Base-by-base conservation (phyloP, 2,329 filamentous ascomycete species). In the Pseudogymnoascus pannorum region DNA sequence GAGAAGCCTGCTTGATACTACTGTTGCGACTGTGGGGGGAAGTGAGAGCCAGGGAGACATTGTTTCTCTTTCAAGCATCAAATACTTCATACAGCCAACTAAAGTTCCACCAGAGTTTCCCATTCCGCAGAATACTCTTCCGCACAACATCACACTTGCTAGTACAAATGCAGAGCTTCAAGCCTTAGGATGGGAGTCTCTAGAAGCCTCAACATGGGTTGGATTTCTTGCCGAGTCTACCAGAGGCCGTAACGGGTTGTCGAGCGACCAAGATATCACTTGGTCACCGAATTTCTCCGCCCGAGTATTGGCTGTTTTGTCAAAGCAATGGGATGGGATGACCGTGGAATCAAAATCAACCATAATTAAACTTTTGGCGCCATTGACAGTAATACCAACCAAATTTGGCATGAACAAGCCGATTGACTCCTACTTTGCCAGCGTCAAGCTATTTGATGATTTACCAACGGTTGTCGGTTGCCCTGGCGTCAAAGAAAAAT, bases 371-470 rank as follows among this genome's bases (percentile, higher is more conserved):
- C 75, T 91, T 4, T 77, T 97, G 2, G 82, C 85, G 60, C 77
- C 81, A 2, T 80, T 88, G 58, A 83, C 91, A 0, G 83, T 96
- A 26, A 90, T 99, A 70, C 94, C 94, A 0, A 97, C 94, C 0
- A 97, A 91, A 71, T 75, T 87, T 66, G 94, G 94, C 6, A 95
- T 99, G 92, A 88, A 80, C 68, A 89, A 84, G 67, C 94, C 94
- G 4, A 76, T 79, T 2, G 92, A 97, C 66, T 87, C 94, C 0
- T 99, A 97, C 73, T 97, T 99, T 70, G 86, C 90, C 1, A 88
- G 85, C n/a, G 94, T 99, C 36, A 94, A 91, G 72, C 78, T 99
- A 0, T 99, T 99, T 70, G 92, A 97, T 64, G 94, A 99, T 71
- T 78, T 99, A 14, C 92, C 94, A 0, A 87, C 88, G 11, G 86